Evolutionary conservation across 495 filamentous ascomycete genomes (phyloP).

Genomic region (Hypoxylon perforatum): DNA sequence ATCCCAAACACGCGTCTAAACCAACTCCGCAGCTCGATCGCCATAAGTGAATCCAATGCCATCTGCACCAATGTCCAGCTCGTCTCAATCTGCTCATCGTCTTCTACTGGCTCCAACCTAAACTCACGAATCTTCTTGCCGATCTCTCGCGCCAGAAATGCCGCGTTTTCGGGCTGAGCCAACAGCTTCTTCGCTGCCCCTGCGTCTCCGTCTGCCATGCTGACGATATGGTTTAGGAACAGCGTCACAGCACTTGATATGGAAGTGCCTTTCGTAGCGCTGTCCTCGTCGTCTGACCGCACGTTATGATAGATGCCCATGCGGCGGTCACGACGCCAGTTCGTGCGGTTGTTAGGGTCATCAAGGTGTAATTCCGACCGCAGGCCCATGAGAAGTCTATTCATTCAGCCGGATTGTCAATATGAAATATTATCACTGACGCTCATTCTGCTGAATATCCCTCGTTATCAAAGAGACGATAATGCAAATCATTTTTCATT

Average conservation of each 20-base stretch:
- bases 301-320: conserved; percentile 53
- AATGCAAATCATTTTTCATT: too few relatives aligned
- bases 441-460: too few relatives aligned
- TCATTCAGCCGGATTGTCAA: too few relatives aligned
- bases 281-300: background rate
- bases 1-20: conserved; percentile 43
- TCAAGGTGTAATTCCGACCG: conserved; percentile 43
- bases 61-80: conserved; percentile 42
- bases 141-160: conserved; percentile 47
- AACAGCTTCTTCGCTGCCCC: conserved; percentile 25
- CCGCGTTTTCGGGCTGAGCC: conserved; percentile 6
- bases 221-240: conserved; percentile 32
- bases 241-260: conserved; percentile 27
- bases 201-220: background rate
- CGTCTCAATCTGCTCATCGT: conserved; percentile 45
- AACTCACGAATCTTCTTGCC: conserved; percentile 49
- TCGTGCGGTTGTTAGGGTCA: conserved; percentile 43
- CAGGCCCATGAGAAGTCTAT: conserved; percentile 54
- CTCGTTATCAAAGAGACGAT: too few relatives aligned
- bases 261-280: too few relatives aligned
- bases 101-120: conserved; percentile 35
- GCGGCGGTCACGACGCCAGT: conserved; percentile 52
- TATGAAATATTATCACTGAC: too few relatives aligned
- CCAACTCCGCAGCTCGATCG: conserved; percentile 53
- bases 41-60: conserved; percentile 54